These are phyloP conservation scores for Zygosaccharomyces gambellarensis DNA, from an alignment of 805 yeast genomes.

Conservation along the genomic window DNA sequence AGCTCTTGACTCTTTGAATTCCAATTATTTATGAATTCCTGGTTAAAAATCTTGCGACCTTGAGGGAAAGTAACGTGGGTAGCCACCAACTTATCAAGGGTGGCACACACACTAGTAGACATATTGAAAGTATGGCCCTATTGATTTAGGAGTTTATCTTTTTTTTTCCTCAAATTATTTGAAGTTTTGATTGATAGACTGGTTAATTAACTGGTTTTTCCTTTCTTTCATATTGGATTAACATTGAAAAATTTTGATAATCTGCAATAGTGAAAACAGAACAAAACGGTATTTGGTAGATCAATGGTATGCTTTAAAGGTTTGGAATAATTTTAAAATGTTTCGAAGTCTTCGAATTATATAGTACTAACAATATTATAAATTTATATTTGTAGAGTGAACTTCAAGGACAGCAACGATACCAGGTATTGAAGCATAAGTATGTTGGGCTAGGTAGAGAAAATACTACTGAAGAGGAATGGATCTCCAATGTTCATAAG, in stretches of 20 bases:
- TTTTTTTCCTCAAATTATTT: not conserved
- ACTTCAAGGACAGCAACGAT: constrained; percentile 55
- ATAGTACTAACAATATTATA: not conserved
- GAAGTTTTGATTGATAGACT: not conserved
- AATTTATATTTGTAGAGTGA: constrained; percentile 48
- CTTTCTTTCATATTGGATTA: not conserved
- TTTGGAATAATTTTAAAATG: not conserved
- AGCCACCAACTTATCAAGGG: constrained; percentile 16
- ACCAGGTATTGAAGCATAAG: constrained; percentile 51
- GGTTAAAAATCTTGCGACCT: constrained; percentile 11
- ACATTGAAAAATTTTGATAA: not conserved
- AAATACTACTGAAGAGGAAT: constrained; percentile 64
- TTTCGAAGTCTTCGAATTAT: not conserved
- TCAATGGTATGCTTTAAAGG: constrained; percentile 1
- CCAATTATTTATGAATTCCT: constrained; percentile 16
- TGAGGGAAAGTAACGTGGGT: constrained; percentile 2
- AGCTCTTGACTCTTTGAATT: constrained; percentile 10
- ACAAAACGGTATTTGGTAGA: not conserved
- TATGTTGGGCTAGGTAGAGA: constrained; percentile 75
- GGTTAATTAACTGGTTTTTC: not conserved
- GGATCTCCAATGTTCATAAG: constrained; percentile 47
- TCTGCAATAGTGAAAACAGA: not conserved
- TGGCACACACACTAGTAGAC: constrained; percentile 13
- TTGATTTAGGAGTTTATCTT: not conserved
- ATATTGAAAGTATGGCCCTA: not conserved